A percentile compares a stretch with the other conserved stretches of the same genome.
Conservation (phyloP, 2,329 filamentous ascomycete species). For the Beauveria asiatica region DNA sequence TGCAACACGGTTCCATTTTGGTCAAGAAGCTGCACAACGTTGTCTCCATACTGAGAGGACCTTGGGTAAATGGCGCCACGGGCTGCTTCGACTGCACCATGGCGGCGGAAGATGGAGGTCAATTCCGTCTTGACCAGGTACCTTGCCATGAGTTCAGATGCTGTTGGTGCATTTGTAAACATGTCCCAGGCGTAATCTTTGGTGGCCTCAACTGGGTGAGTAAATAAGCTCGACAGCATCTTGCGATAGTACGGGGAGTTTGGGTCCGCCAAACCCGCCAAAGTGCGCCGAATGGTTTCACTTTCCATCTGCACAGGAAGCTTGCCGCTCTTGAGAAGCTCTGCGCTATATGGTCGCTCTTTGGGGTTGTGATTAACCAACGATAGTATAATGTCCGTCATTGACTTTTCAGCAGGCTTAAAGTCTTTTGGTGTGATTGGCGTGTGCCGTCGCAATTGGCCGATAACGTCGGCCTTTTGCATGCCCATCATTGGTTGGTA, state of each 20-base stretch:
- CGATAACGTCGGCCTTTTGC: slow-evolving; percentile 56
- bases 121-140: slow-evolving; percentile 67
- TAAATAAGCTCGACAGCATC: slow-evolving; percentile 79
- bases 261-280: slow-evolving; percentile 73
- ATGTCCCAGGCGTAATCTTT: slow-evolving; percentile 77
- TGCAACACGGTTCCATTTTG: slow-evolving; percentile 81
- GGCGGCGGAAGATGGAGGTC: slow-evolving; percentile 71
- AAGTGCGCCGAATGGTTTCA: slow-evolving; percentile 75
- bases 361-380: slow-evolving; percentile 76
- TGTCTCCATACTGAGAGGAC: slow-evolving; percentile 65
- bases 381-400: slow-evolving; percentile 70
- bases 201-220: slow-evolving; percentile 64
- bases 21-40: slow-evolving; percentile 74
- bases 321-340: slow-evolving; percentile 77
- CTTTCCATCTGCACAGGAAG: slow-evolving; percentile 89
- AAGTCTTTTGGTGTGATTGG: slow-evolving; percentile 68
- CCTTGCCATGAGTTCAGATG: slow-evolving; percentile 59
- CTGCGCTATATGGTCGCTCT: slow-evolving; percentile 71
- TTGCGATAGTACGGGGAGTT: slow-evolving; percentile 84
- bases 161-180: slow-evolving; percentile 44
- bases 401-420: slow-evolving; percentile 57
- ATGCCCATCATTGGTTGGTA: slow-evolving; percentile 59
- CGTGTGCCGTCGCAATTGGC: slow-evolving; percentile 57
- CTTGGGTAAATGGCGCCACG: slow-evolving; percentile 72
- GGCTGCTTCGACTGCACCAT: slow-evolving; percentile 77